Conservation (phyloP, 2,329 filamentous ascomycete genomes). For the Oidium heveae region DNA sequence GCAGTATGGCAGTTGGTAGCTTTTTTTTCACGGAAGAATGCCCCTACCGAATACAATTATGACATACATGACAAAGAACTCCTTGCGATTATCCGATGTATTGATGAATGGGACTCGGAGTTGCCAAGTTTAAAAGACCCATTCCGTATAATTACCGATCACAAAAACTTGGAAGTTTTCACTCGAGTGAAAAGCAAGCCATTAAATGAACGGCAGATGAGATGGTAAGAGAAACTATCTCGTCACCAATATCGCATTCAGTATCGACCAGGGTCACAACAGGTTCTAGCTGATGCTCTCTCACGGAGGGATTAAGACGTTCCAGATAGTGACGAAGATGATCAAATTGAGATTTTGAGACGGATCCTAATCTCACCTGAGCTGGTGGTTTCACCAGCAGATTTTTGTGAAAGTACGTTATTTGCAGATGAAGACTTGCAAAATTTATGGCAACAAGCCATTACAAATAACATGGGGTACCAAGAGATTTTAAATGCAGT, state of each 20-base stretch:
- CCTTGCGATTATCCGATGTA: not conserved
- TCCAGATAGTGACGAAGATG: not conserved
- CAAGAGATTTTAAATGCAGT: not conserved
- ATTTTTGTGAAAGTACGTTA: not conserved
- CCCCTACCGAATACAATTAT: not conserved
- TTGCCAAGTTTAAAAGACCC: not conserved
- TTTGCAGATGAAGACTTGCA: not conserved
- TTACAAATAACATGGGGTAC: not conserved
- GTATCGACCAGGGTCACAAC: not conserved
- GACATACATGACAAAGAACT: not conserved
- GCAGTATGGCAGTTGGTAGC: not conserved
- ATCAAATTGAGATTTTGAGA: not conserved
- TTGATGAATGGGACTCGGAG: not conserved
- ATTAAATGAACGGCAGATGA: not conserved
- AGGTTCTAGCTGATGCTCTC: not conserved
- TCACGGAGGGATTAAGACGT: not conserved
- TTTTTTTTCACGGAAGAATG: not conserved
- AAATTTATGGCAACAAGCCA: not conserved
- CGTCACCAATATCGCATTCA: not conserved
- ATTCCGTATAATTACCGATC: not conserved
- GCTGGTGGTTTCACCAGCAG: not conserved
- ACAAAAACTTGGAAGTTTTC: not conserved
- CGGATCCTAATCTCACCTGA: not conserved
- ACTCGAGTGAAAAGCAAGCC: not conserved
- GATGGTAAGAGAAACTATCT: not conserved